Percentiles rank a stretch among this genome's conserved stretches.
Conservation (phyloP, 129 eudicot genomes). For the Ambrosia trifida region DNA sequence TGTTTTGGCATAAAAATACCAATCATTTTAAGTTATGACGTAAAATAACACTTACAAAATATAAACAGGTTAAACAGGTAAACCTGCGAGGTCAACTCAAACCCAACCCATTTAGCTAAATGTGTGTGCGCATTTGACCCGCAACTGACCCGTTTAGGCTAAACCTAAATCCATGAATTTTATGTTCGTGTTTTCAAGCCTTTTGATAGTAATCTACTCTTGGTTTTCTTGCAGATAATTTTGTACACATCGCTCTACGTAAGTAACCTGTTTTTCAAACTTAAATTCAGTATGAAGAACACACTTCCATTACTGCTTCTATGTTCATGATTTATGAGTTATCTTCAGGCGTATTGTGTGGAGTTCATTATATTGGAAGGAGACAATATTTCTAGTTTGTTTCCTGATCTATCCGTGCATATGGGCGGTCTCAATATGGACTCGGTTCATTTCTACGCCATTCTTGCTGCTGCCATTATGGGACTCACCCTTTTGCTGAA, state of each 20-base stretch:
- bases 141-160: no score
- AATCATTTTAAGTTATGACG: no score
- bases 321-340: neutral
- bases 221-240: constrained; percentile 62
- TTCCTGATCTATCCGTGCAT: constrained; percentile 58
- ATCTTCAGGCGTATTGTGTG: constrained; percentile 77
- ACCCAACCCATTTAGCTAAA: no score
- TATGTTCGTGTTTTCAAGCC: no score
- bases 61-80: no score
- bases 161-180: no score
- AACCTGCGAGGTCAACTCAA: no score
- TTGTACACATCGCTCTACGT: constrained; percentile 85
- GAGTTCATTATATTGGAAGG: constrained; percentile 88
- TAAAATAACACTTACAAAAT: no score
- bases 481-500: constrained; percentile 69
- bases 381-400: constrained; percentile 68
- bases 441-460: constrained; percentile 58
- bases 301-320: neutral
- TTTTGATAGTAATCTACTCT: constrained; percentile 14
- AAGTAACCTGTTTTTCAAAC: constrained; percentile 37
- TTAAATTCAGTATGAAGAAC: constrained; percentile 1
- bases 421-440: constrained; percentile 49
- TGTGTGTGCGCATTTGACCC: no score
- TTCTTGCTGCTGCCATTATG: constrained; percentile 56
- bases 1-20: no score